phyloP scores from a whole-genome alignment of 2,329 filamentous ascomycete genomes.

The Alternaria sp. region DNA sequence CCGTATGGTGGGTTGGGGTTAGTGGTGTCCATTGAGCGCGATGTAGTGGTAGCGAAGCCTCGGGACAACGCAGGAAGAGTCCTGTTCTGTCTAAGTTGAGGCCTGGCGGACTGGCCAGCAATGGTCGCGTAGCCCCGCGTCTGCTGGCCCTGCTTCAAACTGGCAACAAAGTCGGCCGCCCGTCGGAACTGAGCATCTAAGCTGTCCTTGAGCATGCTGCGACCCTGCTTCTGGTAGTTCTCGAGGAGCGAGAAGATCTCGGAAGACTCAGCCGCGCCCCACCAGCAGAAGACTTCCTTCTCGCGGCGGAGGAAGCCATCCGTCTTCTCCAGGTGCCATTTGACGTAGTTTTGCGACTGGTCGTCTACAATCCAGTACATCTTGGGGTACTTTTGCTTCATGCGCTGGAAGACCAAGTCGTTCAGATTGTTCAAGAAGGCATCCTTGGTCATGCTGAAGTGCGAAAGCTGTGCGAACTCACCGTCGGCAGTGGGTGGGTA shows the following conservation, averaged over 20 bases:
- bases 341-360: constrained; percentile 90
- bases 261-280: constrained; percentile 80
- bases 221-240: constrained; percentile 82
- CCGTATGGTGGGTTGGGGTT: constrained; percentile 92
- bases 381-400: constrained; percentile 92
- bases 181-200: constrained; percentile 83
- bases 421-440: constrained; percentile 95
- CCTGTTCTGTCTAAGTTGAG: constrained; percentile 24
- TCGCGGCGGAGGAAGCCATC: constrained; percentile 87
- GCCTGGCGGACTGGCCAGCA: constrained; percentile 38
- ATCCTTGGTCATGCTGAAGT: constrained; percentile 89
- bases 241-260: constrained; percentile 84
- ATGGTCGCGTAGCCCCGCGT: constrained; percentile 68
- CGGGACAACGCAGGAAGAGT: constrained; percentile 50
- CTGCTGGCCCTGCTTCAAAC: constrained; percentile 66
- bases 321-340: constrained; percentile 96
- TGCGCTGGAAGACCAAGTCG: constrained; percentile 90
- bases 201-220: constrained; percentile 88
- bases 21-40: constrained; percentile 57
- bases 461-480: constrained; percentile 80
- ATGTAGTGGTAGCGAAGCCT: constrained; percentile 62
- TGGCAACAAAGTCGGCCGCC: constrained; percentile 73
- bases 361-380: constrained; percentile 96
- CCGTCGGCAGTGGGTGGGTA: constrained; percentile 72
- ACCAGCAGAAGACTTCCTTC: constrained; percentile 95